These are phyloP conservation scores for Dactylonectria macrodidyma DNA, from an alignment of 2,329 filamentous ascomycete species.

Conservation along the genomic window DNA sequence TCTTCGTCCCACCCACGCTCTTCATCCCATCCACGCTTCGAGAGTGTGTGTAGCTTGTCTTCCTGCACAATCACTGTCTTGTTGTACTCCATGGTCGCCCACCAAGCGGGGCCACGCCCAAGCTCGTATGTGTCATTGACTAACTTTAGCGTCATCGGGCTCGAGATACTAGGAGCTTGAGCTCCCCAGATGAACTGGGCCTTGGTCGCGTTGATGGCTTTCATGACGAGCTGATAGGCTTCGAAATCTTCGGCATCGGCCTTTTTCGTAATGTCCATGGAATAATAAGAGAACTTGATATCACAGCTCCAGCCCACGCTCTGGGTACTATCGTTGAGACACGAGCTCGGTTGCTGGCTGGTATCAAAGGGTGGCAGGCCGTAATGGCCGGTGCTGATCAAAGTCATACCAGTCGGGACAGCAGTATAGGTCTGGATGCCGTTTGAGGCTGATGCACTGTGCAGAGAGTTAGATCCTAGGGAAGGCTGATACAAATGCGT, in stretches of 20 bases:
- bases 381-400: constrained; percentile 70
- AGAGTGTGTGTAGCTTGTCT: constrained; percentile 50
- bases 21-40: constrained; percentile 47
- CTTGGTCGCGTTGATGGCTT: constrained; percentile 56
- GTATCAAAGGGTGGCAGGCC: constrained; percentile 68
- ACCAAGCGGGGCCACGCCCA: constrained; percentile 69
- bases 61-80: constrained; percentile 71
- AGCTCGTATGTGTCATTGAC: constrained; percentile 67
- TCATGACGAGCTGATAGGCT: constrained; percentile 59
- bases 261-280: constrained; percentile 57
- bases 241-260: constrained; percentile 45
- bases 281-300: constrained; percentile 62
- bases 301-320: constrained; percentile 76
- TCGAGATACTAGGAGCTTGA: constrained; percentile 62
- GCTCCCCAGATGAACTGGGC: constrained; percentile 67
- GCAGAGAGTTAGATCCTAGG: neutral
- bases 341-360: constrained; percentile 66
- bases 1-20: constrained; percentile 16
- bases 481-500: neutral
- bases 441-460: constrained; percentile 52
- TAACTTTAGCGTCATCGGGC: constrained; percentile 58
- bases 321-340: constrained; percentile 69
- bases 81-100: constrained; percentile 66
- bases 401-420: constrained; percentile 64
- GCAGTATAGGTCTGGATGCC: constrained; percentile 68